A percentile compares a stretch with the other conserved stretches of the same genome.
Evolutionary conservation across 257 asterid species (phyloP).

Genomic region (Salvia splendens): DNA sequence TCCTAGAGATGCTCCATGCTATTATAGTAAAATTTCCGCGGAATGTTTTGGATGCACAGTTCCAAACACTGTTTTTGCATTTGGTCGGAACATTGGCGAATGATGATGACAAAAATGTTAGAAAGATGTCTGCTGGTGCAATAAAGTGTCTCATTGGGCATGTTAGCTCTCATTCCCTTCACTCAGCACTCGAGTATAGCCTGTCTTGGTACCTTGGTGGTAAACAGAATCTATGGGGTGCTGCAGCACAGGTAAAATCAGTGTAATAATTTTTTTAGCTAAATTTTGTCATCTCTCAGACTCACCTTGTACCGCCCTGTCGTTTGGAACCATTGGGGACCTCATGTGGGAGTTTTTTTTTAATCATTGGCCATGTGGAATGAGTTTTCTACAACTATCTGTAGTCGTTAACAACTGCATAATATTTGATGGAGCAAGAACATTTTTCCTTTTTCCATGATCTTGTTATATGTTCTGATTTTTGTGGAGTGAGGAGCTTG

Average conservation of each 20-base stretch:
- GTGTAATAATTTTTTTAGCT: background rate
- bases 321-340: too few species aligned
- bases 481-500: too few species aligned
- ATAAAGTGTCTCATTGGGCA: conserved; percentile 74
- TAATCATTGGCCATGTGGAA: too few species aligned
- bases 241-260: conserved; percentile 83
- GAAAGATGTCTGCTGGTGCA: conserved; percentile 78
- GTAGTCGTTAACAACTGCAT: too few species aligned
- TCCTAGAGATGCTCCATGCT: conserved; percentile 89
- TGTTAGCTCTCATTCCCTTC: conserved; percentile 51
- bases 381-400: too few species aligned
- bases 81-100: conserved; percentile 77
- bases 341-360: too few species aligned
- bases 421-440: too few species aligned
- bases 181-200: conserved; percentile 59
- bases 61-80: conserved; percentile 64
- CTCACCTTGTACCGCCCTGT: background rate
- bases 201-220: conserved; percentile 79
- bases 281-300: background rate
- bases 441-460: too few species aligned
- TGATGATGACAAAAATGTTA: conserved; percentile 77
- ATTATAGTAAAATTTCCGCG: conserved; percentile 73
- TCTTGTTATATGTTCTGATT: too few species aligned
- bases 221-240: conserved; percentile 67
- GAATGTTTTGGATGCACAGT: conserved; percentile 55